Evolutionary conservation across 2,329 filamentous ascomycete genomes (phyloP).

Genomic region (Claviceps lovelessii): DNA sequence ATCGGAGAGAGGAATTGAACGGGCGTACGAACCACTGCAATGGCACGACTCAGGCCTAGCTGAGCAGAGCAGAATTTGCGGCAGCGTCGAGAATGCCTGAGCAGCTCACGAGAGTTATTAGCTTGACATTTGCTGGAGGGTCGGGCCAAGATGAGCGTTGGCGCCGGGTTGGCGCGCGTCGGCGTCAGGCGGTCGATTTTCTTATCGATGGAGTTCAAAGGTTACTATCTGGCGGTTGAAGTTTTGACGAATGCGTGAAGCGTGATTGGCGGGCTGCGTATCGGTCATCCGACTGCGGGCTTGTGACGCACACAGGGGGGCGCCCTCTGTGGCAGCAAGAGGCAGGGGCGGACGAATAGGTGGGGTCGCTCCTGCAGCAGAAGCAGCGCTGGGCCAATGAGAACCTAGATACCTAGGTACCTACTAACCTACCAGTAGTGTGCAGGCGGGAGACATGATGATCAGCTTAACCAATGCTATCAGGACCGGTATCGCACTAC

Average conservation of each 20-base stretch:
- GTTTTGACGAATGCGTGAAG: constrained; percentile 1
- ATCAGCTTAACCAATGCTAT: no score
- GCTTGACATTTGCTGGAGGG: background rate
- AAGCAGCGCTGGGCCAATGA: background rate
- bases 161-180: background rate
- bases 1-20: background rate
- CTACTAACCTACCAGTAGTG: background rate
- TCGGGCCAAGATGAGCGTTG: background rate
- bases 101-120: background rate
- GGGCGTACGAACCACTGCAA: background rate
- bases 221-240: constrained; percentile 1
- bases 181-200: background rate
- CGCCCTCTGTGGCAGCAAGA: background rate
- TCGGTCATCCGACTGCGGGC: constrained; percentile 5
- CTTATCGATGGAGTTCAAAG: background rate
- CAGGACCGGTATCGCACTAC: no score
- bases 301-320: constrained; percentile 3
- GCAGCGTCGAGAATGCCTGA: background rate
- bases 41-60: background rate
- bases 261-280: constrained; percentile 5
- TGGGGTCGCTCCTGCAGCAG: background rate
- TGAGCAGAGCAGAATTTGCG: background rate
- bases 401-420: background rate
- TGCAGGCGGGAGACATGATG: no score
- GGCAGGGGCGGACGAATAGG: background rate